Percentiles rank a stretch among this genome's conserved stretches.
phyloP scores from a whole-genome alignment of 2,329 filamentous ascomycete genomes.

The Neopestalotiopsis sp. region DNA sequence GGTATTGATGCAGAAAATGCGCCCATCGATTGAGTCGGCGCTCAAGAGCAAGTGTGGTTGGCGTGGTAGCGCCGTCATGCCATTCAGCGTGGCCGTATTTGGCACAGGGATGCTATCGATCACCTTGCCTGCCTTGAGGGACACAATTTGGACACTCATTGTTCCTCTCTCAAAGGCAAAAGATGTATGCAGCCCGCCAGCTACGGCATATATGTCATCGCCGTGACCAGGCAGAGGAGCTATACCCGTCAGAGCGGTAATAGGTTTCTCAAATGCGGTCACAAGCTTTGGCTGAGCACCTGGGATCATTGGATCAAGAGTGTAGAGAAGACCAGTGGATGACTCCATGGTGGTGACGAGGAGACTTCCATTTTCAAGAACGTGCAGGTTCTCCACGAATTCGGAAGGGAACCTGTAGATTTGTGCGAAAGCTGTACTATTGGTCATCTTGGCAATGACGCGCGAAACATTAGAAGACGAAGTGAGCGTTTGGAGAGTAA shows the following conservation, averaged over 20 bases:
- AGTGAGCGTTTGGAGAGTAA: too few relatives aligned
- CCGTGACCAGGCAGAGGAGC: constrained; percentile 19
- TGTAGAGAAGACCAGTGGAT: constrained; percentile 22
- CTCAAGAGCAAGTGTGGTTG: constrained; percentile 24
- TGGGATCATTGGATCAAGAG: constrained; percentile 24
- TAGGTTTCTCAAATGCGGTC: constrained; percentile 5
- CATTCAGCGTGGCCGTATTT: constrained; percentile 23
- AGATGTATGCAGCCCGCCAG: constrained; percentile 22
- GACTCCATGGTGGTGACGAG: constrained; percentile 25
- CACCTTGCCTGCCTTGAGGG: constrained; percentile 16
- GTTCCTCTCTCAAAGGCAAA: constrained; percentile 18
- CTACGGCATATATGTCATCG: constrained; percentile 25
- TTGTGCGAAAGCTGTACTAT: neutral
- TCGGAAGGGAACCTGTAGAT: constrained; percentile 13
- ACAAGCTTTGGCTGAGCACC: constrained; percentile 23
- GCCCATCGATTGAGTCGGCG: constrained; percentile 26
- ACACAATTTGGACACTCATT: constrained; percentile 26
- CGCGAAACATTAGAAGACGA: too few relatives aligned
- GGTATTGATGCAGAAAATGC: constrained; percentile 27
- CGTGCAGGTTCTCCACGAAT: constrained; percentile 26
- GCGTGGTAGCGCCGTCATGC: constrained; percentile 26
- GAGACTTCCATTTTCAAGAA: constrained; percentile 26
- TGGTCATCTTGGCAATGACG: neutral
- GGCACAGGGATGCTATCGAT: constrained; percentile 25
- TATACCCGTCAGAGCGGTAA: constrained; percentile 22